phyloP scores from a whole-genome alignment of 768 basidiomycete species.

The Thelephora aurantiotincta region DNA sequence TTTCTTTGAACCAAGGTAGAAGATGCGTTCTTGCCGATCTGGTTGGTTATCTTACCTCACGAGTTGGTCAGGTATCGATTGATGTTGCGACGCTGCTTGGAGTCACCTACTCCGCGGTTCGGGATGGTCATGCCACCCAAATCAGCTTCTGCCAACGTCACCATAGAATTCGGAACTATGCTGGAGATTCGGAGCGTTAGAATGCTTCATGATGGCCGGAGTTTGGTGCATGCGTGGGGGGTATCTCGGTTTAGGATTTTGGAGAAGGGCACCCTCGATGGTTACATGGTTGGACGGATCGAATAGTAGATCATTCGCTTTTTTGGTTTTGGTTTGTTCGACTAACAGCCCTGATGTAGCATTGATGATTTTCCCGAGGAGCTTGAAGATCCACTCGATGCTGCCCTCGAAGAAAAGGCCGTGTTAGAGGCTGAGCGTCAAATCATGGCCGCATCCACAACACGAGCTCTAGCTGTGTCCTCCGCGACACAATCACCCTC shows the following conservation, averaged over 20 bases:
- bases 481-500: background rate
- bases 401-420: constrained; percentile 3
- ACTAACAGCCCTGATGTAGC: constrained; percentile 7
- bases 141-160: constrained; percentile 27
- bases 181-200: constrained; percentile 77
- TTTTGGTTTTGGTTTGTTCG: background rate
- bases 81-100: constrained; percentile 93
- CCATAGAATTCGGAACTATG: constrained; percentile 83
- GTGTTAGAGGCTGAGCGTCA: background rate
- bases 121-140: constrained; percentile 82
- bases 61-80: constrained; percentile 54
- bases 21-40: too few relatives aligned
- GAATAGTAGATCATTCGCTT: constrained; percentile 29
- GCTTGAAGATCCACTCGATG: constrained; percentile 3
- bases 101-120: constrained; percentile 62
- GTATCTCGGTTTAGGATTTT: constrained; percentile 72
- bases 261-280: constrained; percentile 74
- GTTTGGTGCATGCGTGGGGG: constrained; percentile 69
- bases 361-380: constrained; percentile 10
- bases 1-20: constrained; percentile 79
- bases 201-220: constrained; percentile 81
- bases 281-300: constrained; percentile 77
- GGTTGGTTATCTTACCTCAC: background rate
- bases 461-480: background rate
- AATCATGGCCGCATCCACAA: too few relatives aligned